phyloP scores from a whole-genome alignment of 2,329 filamentous ascomycete genomes.

The Alternaria burnsii region DNA sequence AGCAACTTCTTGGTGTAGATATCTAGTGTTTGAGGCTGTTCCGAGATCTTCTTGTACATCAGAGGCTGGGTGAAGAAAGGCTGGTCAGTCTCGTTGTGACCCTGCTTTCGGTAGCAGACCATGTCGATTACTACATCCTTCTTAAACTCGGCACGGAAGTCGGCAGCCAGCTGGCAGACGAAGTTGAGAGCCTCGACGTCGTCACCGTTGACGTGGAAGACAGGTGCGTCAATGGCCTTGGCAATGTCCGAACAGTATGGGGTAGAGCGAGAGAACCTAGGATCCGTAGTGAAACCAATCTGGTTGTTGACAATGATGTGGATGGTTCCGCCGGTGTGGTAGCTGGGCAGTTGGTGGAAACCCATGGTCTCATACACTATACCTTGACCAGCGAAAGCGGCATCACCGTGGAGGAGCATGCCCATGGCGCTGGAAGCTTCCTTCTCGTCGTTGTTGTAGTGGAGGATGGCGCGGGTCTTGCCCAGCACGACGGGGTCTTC shows the following conservation, averaged over 20 bases:
- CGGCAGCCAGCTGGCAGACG: conserved; percentile 93
- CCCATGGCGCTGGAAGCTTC: conserved; percentile 91
- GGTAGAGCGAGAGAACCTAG: conserved; percentile 94
- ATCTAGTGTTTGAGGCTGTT: conserved; percentile 84
- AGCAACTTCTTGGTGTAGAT: conserved; percentile 92
- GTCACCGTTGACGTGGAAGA: conserved; percentile 99
- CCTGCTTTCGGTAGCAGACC: conserved; percentile 98
- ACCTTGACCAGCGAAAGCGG: conserved; percentile 94
- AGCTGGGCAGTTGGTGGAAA: conserved; percentile 93
- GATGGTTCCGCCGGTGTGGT: conserved; percentile 96
- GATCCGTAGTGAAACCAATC: conserved; percentile 99
- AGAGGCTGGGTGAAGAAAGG: conserved; percentile 99
- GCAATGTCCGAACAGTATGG: conserved; percentile 99
- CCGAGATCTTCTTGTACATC: conserved; percentile 98
- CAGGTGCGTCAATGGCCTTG: conserved; percentile 96
- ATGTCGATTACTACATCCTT: conserved; percentile 97
- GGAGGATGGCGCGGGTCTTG: conserved; percentile 96
- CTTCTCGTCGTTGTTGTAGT: conserved; percentile 98
- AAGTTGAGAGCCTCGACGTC: conserved; percentile 99
- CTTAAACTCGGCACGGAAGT: conserved; percentile 99
- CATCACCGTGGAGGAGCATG: conserved; percentile 95
- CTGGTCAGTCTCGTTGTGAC: conserved; percentile 99
- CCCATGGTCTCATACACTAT: conserved; percentile 98
- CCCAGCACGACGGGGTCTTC: conserved; percentile 98
- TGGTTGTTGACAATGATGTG: conserved; percentile 99